phyloP scores from a whole-genome alignment of 768 basidiomycete species.

The Infundibulicybe gibba region DNA sequence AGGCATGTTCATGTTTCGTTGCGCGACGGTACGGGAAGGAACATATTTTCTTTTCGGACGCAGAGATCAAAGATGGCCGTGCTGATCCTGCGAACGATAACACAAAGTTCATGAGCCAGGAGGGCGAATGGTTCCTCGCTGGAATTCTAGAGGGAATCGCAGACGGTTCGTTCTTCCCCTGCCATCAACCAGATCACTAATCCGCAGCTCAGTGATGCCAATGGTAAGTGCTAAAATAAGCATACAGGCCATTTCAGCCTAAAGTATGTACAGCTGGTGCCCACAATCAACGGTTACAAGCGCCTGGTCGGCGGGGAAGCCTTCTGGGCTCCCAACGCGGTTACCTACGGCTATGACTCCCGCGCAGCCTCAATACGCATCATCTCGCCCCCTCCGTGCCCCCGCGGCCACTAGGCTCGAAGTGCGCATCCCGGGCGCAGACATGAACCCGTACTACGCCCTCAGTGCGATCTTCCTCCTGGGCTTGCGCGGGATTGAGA shows the following conservation, averaged over 20 bases:
- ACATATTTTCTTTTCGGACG: slow-evolving; percentile 73
- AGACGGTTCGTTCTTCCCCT: slow-evolving; percentile 57
- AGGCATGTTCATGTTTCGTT: slow-evolving; percentile 94
- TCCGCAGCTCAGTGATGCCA: slow-evolving; percentile 63
- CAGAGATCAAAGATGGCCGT: slow-evolving; percentile 61
- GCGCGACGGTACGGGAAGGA: slow-evolving; percentile 61
- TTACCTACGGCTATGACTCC: slow-evolving; percentile 95
- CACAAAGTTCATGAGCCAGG: slow-evolving; percentile 78
- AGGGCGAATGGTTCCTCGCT: slow-evolving; percentile 91
- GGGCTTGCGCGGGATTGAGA: slow-evolving; percentile 85
- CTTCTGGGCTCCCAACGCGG: slow-evolving; percentile 91
- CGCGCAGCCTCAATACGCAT: slow-evolving; percentile 90
- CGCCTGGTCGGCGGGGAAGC: slow-evolving; percentile 93
- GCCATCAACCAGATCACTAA: not conserved
- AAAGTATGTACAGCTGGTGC: slow-evolving; percentile 53
- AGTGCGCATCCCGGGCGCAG: slow-evolving; percentile 92
- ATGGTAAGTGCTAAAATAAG: slow-evolving; percentile 44
- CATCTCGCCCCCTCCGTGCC: slow-evolving; percentile 85
- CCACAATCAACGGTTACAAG: slow-evolving; percentile 96
- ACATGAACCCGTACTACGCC: slow-evolving; percentile 93
- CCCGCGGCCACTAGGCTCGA: slow-evolving; percentile 83
- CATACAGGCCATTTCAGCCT: not conserved
- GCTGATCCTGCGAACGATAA: slow-evolving; percentile 73
- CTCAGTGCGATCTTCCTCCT: slow-evolving; percentile 84
- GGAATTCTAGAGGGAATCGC: slow-evolving; percentile 87